Evolutionary conservation across 495 filamentous ascomycete species (phyloP), one percentile per base, ranked within the genome.

Genomic region (Xylaria palmicola): DNA sequence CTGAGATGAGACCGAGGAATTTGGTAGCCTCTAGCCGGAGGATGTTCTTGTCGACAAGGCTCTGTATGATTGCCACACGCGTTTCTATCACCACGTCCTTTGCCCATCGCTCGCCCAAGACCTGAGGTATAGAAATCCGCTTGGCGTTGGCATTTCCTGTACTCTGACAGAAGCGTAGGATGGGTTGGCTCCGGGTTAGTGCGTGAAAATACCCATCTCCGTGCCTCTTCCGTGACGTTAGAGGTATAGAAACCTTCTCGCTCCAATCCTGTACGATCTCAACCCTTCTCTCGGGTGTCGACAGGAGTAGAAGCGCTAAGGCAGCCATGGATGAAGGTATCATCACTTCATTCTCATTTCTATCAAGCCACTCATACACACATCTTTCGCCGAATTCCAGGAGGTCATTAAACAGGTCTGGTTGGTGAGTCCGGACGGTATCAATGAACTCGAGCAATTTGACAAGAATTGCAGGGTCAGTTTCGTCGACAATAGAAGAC

Each of bases 11-110:
- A 39, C 68, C 58, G 0, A 78, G 52, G 40, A 85, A 74, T 12
- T 65, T 49, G 3, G 34, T 51, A 3, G 70, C 60, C 39, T 72
- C 72, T 24, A 75, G 60, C 44, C 34, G 56, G 0, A 82, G 69
- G 12, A 80, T 54, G 4, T 67, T 74, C 27, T 78, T 82, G 4
- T 72, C 75, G 0, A 79, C 72, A 48, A 90, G 65, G 61, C 85
- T 88, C 61, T 81, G 82, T 0, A 90, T 77, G 41, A 88, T 84
- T 9, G 80, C 73, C 6, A 86, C 83, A 32, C 81, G 77, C 40
- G 81, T 85, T 50, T 88, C 85, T 47, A 88, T 83, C 29, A 72
- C 75, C 56, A 52, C 73, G 72, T 76, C 75, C 1, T 55, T 61
- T 9, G 43, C 53, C 80, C 81, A 83, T 36, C 79, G 72, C 48